Conservation (phyloP, 176 grass and related monocot species). For the Musa acuminata region DNA sequence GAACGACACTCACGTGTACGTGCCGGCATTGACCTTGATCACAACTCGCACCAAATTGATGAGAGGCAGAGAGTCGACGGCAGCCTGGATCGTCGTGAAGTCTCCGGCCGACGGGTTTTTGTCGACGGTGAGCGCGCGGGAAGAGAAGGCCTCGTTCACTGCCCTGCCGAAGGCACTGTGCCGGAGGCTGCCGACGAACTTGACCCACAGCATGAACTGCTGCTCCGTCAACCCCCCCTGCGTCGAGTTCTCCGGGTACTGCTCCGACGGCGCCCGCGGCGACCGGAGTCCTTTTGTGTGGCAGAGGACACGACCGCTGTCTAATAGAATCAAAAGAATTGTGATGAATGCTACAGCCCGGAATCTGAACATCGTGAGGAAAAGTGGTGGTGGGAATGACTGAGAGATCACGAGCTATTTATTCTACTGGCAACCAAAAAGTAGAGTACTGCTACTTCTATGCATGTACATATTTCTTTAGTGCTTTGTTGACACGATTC, state of each 20-base stretch:
- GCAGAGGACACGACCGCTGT: constrained; percentile 14
- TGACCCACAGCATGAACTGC: constrained; percentile 76
- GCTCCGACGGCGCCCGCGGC: constrained; percentile 21
- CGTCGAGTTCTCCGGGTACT: constrained; percentile 50
- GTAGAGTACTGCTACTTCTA: background rate
- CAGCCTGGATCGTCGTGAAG: constrained; percentile 80
- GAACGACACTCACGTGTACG: constrained; percentile 55
- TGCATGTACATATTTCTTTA: too few relatives aligned
- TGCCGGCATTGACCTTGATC: constrained; percentile 88
- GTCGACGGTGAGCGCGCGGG: constrained; percentile 60
- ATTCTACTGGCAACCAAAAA: constrained; percentile 6
- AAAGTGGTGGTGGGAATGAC: background rate
- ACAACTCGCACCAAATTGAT: constrained; percentile 82
- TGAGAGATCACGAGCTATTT: constrained; percentile 29
- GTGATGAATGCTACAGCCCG: constrained; percentile 12
- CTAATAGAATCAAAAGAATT: constrained; percentile 14
- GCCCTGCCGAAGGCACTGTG: constrained; percentile 46
- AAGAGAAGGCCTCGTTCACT: constrained; percentile 39
- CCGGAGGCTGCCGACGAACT: constrained; percentile 39
- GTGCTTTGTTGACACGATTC: too few relatives aligned
- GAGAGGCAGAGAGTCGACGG: constrained; percentile 69
- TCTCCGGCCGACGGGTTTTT: constrained; percentile 37
- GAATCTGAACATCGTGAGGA: constrained; percentile 20
- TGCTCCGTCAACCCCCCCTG: constrained; percentile 39
- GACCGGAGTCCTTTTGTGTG: constrained; percentile 51